Conservation (phyloP, 2,329 filamentous ascomycete genomes). For the Gremmenia infestans region DNA sequence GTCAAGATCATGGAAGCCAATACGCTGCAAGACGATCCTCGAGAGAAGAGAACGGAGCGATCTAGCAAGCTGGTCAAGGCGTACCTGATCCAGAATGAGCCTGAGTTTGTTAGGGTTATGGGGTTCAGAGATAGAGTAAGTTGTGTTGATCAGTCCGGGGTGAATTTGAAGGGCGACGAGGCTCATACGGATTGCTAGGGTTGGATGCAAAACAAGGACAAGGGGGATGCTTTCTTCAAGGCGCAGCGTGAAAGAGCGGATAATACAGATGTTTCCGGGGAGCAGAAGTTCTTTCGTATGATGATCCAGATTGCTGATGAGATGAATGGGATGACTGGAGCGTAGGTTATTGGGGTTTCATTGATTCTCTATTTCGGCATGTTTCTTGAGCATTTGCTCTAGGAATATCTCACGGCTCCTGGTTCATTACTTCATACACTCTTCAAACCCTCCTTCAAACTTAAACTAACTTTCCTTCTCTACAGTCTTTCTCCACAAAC, state of each 20-base stretch:
- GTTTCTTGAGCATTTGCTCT: too few species aligned
- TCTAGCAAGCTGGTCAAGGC: conserved; percentile 14
- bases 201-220: conserved; percentile 42
- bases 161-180: not conserved
- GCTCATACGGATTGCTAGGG: conserved; percentile 7
- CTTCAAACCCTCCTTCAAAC: not conserved
- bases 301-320: conserved; percentile 41
- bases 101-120: conserved; percentile 16
- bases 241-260: conserved; percentile 37
- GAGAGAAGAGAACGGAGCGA: not conserved
- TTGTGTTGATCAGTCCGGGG: not conserved
- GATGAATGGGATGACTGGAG: conserved; percentile 31
- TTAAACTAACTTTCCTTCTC: too few species aligned
- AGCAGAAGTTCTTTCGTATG: conserved; percentile 35
- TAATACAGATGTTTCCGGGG: conserved; percentile 20
- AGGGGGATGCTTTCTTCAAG: conserved; percentile 40
- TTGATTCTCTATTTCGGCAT: too few species aligned
- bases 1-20: conserved; percentile 1
- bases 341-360: not conserved
- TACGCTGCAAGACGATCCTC: conserved; percentile 1
- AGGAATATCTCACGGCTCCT: too few species aligned
- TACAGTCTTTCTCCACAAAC: not conserved
- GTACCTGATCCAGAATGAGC: conserved; percentile 14
- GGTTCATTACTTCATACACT: not conserved
- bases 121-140: conserved; percentile 16